phyloP scores from a whole-genome alignment of 345 rosid genomes.

The Garcia nutans region DNA sequence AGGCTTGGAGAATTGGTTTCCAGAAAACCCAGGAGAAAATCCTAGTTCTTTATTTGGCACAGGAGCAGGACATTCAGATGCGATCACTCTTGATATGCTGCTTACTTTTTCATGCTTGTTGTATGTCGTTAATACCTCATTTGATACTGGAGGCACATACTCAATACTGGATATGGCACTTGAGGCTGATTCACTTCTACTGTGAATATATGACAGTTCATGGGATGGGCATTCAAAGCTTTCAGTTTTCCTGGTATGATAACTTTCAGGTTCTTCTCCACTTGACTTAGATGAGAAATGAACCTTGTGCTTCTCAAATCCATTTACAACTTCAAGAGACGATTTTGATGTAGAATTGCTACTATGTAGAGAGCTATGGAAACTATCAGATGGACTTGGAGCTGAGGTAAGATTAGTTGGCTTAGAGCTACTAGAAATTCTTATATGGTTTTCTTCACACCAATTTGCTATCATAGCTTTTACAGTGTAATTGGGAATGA shows the following conservation, averaged over 20 bases:
- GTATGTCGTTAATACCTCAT: conserved; percentile 32
- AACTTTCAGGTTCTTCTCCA: conserved; percentile 38
- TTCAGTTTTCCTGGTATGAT: conserved; percentile 44
- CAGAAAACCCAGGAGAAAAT: conserved; percentile 41
- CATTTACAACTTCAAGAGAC: conserved; percentile 54
- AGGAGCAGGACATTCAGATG: conserved; percentile 28
- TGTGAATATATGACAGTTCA: conserved; percentile 61
- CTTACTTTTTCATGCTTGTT: conserved; percentile 30
- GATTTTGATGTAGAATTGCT: conserved; percentile 64
- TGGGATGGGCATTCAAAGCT: conserved; percentile 48
- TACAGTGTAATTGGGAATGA: conserved; percentile 88
- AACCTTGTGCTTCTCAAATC: conserved; percentile 57
- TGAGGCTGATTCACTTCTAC: conserved; percentile 77
- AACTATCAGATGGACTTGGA: conserved; percentile 46
- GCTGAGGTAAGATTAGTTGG: conserved; percentile 32
- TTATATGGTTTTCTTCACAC: conserved; percentile 66
- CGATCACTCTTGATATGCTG: conserved; percentile 33
- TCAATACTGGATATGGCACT: conserved; percentile 72
- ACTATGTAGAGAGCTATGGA: conserved; percentile 44
- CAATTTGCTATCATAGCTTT: conserved; percentile 86
- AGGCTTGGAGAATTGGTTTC: conserved; percentile 30
- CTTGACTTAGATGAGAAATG: conserved; percentile 45
- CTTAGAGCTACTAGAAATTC: conserved; percentile 33
- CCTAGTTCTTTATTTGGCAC: conserved; percentile 40
- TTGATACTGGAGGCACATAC: conserved; percentile 46